Base-by-base conservation (phyloP, 352 stramenopile species). In the Phytophthora lateralis region DNA sequence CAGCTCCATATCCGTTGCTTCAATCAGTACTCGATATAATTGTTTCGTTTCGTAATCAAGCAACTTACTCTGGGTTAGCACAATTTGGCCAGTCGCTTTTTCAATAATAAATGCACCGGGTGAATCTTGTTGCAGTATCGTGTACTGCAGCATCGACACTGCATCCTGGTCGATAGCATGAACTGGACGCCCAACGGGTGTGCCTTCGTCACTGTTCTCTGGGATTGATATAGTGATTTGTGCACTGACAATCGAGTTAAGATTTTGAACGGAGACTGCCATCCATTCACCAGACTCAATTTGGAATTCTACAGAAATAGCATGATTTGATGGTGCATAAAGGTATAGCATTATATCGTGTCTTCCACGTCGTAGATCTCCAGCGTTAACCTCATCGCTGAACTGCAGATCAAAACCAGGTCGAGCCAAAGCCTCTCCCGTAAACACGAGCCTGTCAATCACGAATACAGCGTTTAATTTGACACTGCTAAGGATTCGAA, bases 161-260 rank as follows among this genome's bases (percentile, higher is more conserved):
- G n/a, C 11, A 52, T 73, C 65, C 26, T 65, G 32, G 39, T 73
- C 65, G 34, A 69, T 60, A 1, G 65, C 59, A 7, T 62, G 41
- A 43, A 73, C 3, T 24, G 53, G 30, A 20, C 34, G 6, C 24
- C 59, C 65, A 38, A 58, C 59, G 8, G 20, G 2, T 10, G 48
- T 55, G 5, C 60, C 59, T 45, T 43, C 37, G 7, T 20, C 6
- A 32, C 65, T 69, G 32, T 73, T 69, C 48, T 73, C 64, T 11
- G 15, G 7, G 20, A 73, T 69, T 1, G 42, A 56, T n/a, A 44
- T 27, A 34, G 52, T 30, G 29, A 65, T 63, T 10, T n/a, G 6
- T 38, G 21, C 6, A 21, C 12, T 56, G 4, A 35, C 37, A 38
- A 69, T 0, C 0, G 12, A 9, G 37, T 58, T 30, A 12, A 69